Conservation (phyloP, 805 yeast species). For the Spathaspora passalidarum region DNA sequence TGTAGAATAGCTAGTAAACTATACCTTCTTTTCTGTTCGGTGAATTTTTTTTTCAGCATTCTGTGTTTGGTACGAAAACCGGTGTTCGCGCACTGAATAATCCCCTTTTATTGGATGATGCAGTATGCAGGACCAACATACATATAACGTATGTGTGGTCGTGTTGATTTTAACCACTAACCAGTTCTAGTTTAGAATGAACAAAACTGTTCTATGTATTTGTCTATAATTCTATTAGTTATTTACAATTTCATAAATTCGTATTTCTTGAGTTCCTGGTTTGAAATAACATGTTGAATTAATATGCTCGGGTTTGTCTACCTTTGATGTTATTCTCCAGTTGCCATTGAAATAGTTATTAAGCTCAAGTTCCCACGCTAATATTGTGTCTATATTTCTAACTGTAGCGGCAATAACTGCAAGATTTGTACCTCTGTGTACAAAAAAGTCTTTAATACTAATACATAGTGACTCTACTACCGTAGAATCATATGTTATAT, state of each 20-base stretch:
- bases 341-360: slow-evolving; percentile 13
- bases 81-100: slow-evolving; percentile 1
- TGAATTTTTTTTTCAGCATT: neutral
- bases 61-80: neutral
- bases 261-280: slow-evolving; percentile 24
- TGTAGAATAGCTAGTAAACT: neutral
- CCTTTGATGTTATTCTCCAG: slow-evolving; percentile 17
- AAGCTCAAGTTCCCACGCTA: slow-evolving; percentile 29
- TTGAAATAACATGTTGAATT: slow-evolving; percentile 20
- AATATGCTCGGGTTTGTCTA: slow-evolving; percentile 11
- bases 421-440: slow-evolving; percentile 18
- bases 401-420: slow-evolving; percentile 71
- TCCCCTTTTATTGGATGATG: slow-evolving; percentile 9
- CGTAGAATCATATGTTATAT: slow-evolving; percentile 77
- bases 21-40: neutral
- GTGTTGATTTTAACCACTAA: neutral
- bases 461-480: slow-evolving; percentile 54
- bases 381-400: slow-evolving; percentile 47
- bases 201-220: no score
- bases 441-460: slow-evolving; percentile 42
- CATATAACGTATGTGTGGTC: no score
- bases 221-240: no score
- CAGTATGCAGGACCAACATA: slow-evolving; percentile 7
- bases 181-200: no score
- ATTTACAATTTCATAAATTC: slow-evolving; percentile 20